phyloP scores from a whole-genome alignment of 1,284 basidiomycete species.

The Hemileia vastatrix region DNA sequence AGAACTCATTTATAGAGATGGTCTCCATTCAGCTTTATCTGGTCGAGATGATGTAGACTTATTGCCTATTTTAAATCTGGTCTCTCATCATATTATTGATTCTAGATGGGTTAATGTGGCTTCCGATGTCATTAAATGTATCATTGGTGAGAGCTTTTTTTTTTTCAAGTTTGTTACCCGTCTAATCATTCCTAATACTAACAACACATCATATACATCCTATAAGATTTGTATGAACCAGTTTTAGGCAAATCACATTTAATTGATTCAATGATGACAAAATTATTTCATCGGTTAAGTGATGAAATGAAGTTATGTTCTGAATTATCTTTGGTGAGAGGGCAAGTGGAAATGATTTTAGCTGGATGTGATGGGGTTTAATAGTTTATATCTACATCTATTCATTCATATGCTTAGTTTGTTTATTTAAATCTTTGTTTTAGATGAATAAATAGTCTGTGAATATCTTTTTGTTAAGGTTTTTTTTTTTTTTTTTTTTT shows the following conservation, averaged over 20 bases:
- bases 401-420: no score
- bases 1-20: slow-evolving; percentile 87
- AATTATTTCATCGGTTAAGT: slow-evolving; percentile 66
- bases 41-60: slow-evolving; percentile 89
- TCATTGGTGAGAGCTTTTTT: slow-evolving; percentile 60
- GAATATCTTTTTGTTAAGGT: no score
- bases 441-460: no score
- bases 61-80: slow-evolving; percentile 75
- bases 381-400: background rate
- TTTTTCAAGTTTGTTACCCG: background rate
- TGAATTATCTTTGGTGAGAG: slow-evolving; percentile 71
- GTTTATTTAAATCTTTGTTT: no score
- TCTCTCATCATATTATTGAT: slow-evolving; percentile 76
- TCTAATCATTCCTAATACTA: slow-evolving; percentile 1
- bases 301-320: slow-evolving; percentile 84
- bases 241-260: slow-evolving; percentile 87
- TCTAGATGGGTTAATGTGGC: slow-evolving; percentile 83
- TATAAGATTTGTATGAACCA: slow-evolving; percentile 74
- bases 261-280: slow-evolving; percentile 55
- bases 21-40: slow-evolving; percentile 69
- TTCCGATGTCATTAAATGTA: slow-evolving; percentile 66
- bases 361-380: slow-evolving; percentile 42
- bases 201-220: background rate
- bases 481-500: no score
- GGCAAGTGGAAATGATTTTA: slow-evolving; percentile 86